These are phyloP conservation scores for Catharanthus roseus DNA, from an alignment of 257 asterid species.

Conservation along the genomic window DNA sequence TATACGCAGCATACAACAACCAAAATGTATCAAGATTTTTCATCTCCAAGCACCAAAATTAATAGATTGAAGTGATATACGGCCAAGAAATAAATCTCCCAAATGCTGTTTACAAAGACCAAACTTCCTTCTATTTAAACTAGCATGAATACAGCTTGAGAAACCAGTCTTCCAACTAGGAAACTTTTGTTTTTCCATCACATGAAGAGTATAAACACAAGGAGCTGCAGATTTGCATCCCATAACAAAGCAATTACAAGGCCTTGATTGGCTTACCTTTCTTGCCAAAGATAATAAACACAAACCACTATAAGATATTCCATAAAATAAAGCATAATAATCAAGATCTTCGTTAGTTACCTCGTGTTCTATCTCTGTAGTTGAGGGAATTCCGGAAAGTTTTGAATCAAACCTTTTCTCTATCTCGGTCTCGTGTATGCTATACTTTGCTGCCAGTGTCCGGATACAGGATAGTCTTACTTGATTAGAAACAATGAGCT, in stretches of 20 bases:
- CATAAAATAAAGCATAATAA: conserved; percentile 43
- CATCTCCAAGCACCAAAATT: conserved; percentile 32
- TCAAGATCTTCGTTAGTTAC: conserved; percentile 30
- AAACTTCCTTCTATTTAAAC: conserved; percentile 62
- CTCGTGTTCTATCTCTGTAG: conserved; percentile 59
- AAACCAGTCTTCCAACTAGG: conserved; percentile 97
- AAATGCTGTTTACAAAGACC: conserved; percentile 77
- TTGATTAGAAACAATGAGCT: conserved; percentile 52
- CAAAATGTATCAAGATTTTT: neutral
- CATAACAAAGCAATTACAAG: conserved; percentile 68
- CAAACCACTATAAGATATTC: conserved; percentile 56
- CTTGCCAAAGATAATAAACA: conserved; percentile 69
- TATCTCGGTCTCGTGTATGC: conserved; percentile 61
- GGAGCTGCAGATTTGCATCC: conserved; percentile 61
- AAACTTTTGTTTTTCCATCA: conserved; percentile 84
- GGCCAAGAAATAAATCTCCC: conserved; percentile 65
- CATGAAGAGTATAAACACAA: conserved; percentile 65
- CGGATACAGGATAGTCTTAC: conserved; percentile 63
- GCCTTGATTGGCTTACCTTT: conserved; percentile 59
- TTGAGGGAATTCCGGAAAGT: conserved; percentile 49
- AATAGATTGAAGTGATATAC: conserved; percentile 37
- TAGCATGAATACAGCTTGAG: conserved; percentile 66
- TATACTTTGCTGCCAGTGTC: conserved; percentile 72
- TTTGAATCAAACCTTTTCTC: conserved; percentile 57
- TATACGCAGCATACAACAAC: neutral